These are phyloP conservation scores for Boechera retrofracta DNA, from an alignment of 345 rosid species.

Conservation along the genomic window DNA sequence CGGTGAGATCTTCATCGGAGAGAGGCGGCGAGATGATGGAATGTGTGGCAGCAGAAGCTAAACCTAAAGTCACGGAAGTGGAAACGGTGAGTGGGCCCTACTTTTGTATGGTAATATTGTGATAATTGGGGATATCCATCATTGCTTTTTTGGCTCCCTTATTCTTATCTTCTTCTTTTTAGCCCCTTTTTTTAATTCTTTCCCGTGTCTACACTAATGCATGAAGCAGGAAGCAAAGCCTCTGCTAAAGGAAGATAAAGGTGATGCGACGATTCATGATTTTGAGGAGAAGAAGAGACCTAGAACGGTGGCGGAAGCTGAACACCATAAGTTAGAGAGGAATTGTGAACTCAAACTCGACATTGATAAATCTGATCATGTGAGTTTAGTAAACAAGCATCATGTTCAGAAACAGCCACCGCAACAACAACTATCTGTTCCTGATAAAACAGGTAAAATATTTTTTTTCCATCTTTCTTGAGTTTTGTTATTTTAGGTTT, in stretches of 20 bases:
- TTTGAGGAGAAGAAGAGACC: conserved; percentile 55
- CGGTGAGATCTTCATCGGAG: conserved; percentile 83
- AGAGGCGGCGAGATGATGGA: conserved; percentile 68
- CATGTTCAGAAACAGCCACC: conserved; percentile 59
- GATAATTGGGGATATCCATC: conserved; percentile 38
- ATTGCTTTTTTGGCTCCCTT: conserved; percentile 26
- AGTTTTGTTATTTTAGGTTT: not conserved
- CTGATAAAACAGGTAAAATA: conserved; percentile 62
- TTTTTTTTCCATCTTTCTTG: not conserved
- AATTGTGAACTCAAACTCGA: conserved; percentile 75
- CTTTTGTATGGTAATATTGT: conserved; percentile 35
- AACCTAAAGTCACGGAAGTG: conserved; percentile 56
- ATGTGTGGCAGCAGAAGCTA: conserved; percentile 67
- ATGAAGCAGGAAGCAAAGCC: conserved; percentile 63
- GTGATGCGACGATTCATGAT: conserved; percentile 44
- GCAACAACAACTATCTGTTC: conserved; percentile 50
- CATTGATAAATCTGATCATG: conserved; percentile 77
- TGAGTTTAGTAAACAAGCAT: conserved; percentile 43
- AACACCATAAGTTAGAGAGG: conserved; percentile 65
- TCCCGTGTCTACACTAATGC: conserved; percentile 12
- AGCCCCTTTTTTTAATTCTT: conserved; percentile 5
- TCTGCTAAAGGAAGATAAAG: conserved; percentile 55
- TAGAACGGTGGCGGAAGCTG: conserved; percentile 52
- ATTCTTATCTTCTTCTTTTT: conserved; percentile 38
- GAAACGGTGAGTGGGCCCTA: conserved; percentile 75